Percentiles rank a stretch among this genome's conserved stretches.
Evolutionary conservation across 2,329 filamentous ascomycete genomes (phyloP).

Genomic region (Cladosporium colombiae): DNA sequence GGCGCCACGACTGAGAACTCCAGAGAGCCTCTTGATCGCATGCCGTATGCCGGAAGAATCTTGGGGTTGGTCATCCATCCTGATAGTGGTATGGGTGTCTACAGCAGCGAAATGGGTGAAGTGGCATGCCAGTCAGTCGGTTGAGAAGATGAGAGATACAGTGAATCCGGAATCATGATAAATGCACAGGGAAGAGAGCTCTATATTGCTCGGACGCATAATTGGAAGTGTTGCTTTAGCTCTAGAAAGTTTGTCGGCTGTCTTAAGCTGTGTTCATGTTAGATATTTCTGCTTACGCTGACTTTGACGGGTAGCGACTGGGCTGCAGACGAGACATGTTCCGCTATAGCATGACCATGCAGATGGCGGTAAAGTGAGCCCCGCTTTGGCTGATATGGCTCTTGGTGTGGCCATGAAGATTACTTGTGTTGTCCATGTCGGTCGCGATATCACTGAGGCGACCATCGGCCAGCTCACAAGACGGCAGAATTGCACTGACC

Average conservation of each 20-base stretch:
- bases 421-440: background rate
- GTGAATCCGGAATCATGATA: background rate
- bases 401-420: background rate
- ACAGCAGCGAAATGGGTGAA: background rate
- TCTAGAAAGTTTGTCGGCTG: background rate
- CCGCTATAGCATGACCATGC: background rate
- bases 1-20: background rate
- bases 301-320: constrained; percentile 3
- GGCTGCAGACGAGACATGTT: constrained; percentile 1
- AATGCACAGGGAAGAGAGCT: background rate
- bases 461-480: background rate
- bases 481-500: background rate
- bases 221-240: background rate
- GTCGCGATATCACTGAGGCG: background rate
- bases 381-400: background rate
- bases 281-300: constrained; percentile 1
- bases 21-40: background rate
- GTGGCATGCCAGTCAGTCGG: background rate
- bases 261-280: background rate
- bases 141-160: background rate
- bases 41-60: background rate
- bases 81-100: background rate
- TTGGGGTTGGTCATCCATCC: background rate
- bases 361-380: background rate
- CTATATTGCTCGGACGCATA: background rate